A percentile compares a stretch with the other conserved stretches of the same genome.
These are phyloP conservation scores for Aspergillus kassunensis DNA, from an alignment of 495 filamentous ascomycete species.

Conservation along the genomic window DNA sequence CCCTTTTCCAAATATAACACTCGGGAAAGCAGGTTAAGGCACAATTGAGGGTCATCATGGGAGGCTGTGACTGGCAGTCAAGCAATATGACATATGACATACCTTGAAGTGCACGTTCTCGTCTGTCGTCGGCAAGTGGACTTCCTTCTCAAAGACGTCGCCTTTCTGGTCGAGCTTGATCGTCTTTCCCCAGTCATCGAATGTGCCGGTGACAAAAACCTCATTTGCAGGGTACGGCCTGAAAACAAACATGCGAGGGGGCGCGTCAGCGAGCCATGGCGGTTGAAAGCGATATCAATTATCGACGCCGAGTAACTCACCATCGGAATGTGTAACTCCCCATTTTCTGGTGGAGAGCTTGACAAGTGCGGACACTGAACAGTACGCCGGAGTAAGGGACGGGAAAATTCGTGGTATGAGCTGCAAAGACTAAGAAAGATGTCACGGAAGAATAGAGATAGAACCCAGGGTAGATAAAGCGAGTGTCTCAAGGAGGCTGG, in stretches of 20 bases:
- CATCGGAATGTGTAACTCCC: conserved; percentile 43
- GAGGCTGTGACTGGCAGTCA: not conserved
- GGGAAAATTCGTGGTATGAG: not conserved
- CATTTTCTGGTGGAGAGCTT: conserved; percentile 22
- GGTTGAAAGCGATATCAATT: conserved; percentile 4
- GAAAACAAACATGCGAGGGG: conserved; percentile 23
- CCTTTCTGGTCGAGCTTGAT: conserved; percentile 72
- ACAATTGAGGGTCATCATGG: conserved; percentile 9
- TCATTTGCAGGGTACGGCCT: conserved; percentile 76
- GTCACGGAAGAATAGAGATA: conserved; percentile 5
- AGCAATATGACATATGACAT: conserved; percentile 25
- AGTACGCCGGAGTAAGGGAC: conserved; percentile 5
- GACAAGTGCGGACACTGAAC: not conserved
- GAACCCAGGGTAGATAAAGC: conserved; percentile 6
- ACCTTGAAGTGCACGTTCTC: conserved; percentile 86
- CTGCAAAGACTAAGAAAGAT: conserved; percentile 3
- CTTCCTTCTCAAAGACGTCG: conserved; percentile 69
- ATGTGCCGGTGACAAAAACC: conserved; percentile 93
- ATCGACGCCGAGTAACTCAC: conserved; percentile 25
- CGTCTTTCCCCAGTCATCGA: conserved; percentile 88
- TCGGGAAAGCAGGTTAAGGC: conserved; percentile 2
- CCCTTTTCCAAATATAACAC: not conserved
- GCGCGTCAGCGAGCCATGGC: conserved; percentile 29
- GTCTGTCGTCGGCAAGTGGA: conserved; percentile 56
- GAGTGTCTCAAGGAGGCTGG: conserved; percentile 13